Conservation (phyloP, 140 eudicot species). For the Bidens hawaiensis region DNA sequence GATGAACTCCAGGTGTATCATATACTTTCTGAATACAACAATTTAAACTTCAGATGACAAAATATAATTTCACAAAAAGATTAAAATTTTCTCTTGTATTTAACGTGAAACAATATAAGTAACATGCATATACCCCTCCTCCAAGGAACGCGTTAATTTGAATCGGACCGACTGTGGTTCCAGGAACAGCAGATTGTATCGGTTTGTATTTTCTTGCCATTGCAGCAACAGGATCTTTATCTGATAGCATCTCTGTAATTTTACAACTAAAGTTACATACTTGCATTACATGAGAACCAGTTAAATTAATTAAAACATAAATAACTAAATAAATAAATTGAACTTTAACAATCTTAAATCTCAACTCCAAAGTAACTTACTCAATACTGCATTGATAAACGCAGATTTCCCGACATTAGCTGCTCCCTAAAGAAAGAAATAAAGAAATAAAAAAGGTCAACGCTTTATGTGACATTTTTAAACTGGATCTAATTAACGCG, state of each 20-base stretch:
- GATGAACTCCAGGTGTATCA: constrained; percentile 99
- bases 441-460: constrained; percentile 25
- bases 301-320: neutral
- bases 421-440: constrained; percentile 62
- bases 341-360: constrained; percentile 2
- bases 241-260: constrained; percentile 67
- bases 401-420: constrained; percentile 99
- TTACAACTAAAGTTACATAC: constrained; percentile 8
- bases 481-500: too few species aligned
- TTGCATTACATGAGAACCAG: neutral
- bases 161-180: constrained; percentile 97
- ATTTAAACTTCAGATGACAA: neutral
- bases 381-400: constrained; percentile 79
- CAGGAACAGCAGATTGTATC: constrained; percentile 98
- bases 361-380: constrained; percentile 45
- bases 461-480: neutral
- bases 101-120: neutral
- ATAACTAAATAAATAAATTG: neutral
- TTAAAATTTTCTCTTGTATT: neutral
- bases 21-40: constrained; percentile 61
- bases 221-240: constrained; percentile 94
- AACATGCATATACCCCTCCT: constrained; percentile 76
- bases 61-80: constrained; percentile 7
- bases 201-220: constrained; percentile 90
- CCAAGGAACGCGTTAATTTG: constrained; percentile 86